phyloP scores from a whole-genome alignment of 495 filamentous ascomycete genomes.

The Hypoxylon lienhwacheense region DNA sequence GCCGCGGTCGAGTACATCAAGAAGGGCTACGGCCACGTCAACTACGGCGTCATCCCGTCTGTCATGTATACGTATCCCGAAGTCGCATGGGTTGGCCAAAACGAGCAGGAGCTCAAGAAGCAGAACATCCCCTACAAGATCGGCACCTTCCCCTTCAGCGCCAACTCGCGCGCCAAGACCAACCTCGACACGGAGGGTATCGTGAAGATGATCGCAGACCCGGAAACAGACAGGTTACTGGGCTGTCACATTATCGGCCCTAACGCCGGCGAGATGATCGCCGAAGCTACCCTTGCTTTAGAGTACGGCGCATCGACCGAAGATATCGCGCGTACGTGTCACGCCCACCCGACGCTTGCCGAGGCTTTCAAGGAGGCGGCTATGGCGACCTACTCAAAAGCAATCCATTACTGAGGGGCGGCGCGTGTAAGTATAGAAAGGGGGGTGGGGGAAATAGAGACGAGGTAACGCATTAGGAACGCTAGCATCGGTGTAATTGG shows the following conservation, averaged over 20 bases:
- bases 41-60: constrained; percentile 95
- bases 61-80: constrained; percentile 99
- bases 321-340: constrained; percentile 92
- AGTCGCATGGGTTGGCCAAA: constrained; percentile 98
- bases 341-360: constrained; percentile 93
- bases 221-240: constrained; percentile 92
- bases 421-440: constrained; percentile 35
- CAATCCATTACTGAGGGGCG: constrained; percentile 83
- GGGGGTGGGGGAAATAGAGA: constrained; percentile 3
- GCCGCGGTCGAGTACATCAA: constrained; percentile 94
- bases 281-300: constrained; percentile 90
- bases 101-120: constrained; percentile 92
- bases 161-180: constrained; percentile 97
- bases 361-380: constrained; percentile 99
- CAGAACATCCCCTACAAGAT: constrained; percentile 85
- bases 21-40: constrained; percentile 96
- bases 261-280: constrained; percentile 98
- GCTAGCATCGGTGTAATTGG: constrained; percentile 41
- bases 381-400: constrained; percentile 95
- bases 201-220: constrained; percentile 96
- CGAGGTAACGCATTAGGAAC: constrained; percentile 18
- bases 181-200: constrained; percentile 95
- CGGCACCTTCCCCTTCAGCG: constrained; percentile 94
- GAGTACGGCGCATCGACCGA: constrained; percentile 96
- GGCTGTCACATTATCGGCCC: constrained; percentile 96